Evolutionary conservation across 78 protist species (phyloP).

Genomic region (Paulinella micropora): DNA sequence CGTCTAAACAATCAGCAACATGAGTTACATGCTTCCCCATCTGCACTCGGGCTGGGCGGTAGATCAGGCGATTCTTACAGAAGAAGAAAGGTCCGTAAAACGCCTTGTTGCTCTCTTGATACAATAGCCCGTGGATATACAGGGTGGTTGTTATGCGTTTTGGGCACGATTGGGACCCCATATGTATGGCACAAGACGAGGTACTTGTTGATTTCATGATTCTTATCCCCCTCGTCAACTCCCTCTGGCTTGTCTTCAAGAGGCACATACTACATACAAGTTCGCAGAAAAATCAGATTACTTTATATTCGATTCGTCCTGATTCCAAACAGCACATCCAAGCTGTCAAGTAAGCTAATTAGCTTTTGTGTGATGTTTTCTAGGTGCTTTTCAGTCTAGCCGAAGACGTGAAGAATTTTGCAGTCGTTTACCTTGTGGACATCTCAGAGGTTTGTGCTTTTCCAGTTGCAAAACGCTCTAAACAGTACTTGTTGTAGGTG

Average conservation of each 20-base stretch:
- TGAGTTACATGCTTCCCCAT: constrained; percentile 84
- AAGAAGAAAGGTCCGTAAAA: too few species aligned
- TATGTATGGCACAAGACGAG: constrained; percentile 36
- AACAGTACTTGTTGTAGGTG: too few species aligned
- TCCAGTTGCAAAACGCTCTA: constrained; percentile 37
- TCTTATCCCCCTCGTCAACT: not conserved
- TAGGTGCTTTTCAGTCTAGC: constrained; percentile 34
- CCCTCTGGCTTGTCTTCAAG: not conserved
- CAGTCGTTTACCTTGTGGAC: constrained; percentile 78
- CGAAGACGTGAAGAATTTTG: constrained; percentile 42
- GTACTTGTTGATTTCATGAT: not conserved
- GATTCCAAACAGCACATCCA: not conserved
- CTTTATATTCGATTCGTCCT: not conserved
- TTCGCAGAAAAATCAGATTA: not conserved
- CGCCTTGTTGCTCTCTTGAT: too few species aligned
- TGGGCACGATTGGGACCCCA: constrained; percentile 88
- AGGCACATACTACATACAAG: not conserved
- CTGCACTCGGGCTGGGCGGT: constrained; percentile 85
- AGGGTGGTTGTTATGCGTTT: constrained; percentile 85
- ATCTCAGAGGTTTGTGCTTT: constrained; percentile 55
- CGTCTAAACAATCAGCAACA: too few species aligned
- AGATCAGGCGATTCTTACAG: constrained; percentile 89
- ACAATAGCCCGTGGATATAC: too few species aligned
- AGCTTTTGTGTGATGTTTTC: not conserved
- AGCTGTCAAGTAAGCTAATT: not conserved